Conservation (phyloP, 176 grass and related monocot genomes). For the Thinopyrum elongatum region DNA sequence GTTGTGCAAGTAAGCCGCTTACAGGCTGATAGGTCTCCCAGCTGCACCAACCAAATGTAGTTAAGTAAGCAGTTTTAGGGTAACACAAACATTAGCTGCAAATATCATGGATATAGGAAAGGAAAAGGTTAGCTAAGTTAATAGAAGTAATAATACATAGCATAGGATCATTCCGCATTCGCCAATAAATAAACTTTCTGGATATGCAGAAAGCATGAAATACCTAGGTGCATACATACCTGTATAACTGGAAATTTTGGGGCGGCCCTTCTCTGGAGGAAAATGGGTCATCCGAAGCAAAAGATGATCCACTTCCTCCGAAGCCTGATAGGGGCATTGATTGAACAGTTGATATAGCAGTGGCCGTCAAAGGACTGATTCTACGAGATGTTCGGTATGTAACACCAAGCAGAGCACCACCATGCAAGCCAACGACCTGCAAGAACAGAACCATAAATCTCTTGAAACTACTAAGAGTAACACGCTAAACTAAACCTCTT, state of each 20-base stretch:
- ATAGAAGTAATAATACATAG: not conserved
- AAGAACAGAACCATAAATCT: slow-evolving; percentile 18
- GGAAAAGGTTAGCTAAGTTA: not conserved
- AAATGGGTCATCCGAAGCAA: slow-evolving; percentile 88
- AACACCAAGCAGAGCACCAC: slow-evolving; percentile 94
- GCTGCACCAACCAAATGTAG: slow-evolving; percentile 53
- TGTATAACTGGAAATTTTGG: slow-evolving; percentile 99
- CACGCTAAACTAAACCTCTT: not conserved
- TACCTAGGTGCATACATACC: slow-evolving; percentile 50
- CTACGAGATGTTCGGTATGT: slow-evolving; percentile 92
- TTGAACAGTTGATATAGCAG: slow-evolving; percentile 86
- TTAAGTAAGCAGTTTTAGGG: slow-evolving; percentile 18
- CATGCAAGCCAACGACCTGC: slow-evolving; percentile 98
- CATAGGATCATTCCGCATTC: not conserved
- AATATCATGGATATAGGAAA: slow-evolving; percentile 5
- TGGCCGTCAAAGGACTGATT: slow-evolving; percentile 86
- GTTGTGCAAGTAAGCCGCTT: slow-evolving; percentile 82
- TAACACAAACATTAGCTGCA: slow-evolving; percentile 13
- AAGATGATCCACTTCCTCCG: slow-evolving; percentile 69
- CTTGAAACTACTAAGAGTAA: not conserved
- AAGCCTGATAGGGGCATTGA: slow-evolving; percentile 97
- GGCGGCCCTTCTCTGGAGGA: slow-evolving; percentile 65
- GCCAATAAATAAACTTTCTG: slow-evolving; percentile 10
- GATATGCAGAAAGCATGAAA: slow-evolving; percentile 17
- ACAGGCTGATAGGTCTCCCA: slow-evolving; percentile 99